A percentile compares a stretch with the other conserved stretches of the same genome.
phyloP scores from a whole-genome alignment of 2,329 filamentous ascomycete genomes.

The Talaromyces sp. region DNA sequence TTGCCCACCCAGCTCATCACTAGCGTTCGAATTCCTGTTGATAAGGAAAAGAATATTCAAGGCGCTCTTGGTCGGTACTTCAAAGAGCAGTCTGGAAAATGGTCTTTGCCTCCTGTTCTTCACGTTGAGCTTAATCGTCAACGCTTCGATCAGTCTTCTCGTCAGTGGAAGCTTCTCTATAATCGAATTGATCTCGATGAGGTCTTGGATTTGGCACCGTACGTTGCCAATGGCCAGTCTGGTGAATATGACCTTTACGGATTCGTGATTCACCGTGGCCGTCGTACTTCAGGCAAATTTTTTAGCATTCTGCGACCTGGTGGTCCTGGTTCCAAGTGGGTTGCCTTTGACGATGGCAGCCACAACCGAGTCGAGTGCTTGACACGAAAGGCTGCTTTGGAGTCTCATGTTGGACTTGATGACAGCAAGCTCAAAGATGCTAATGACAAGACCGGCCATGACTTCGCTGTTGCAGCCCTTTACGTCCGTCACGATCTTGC shows the following conservation, averaged over 20 bases:
- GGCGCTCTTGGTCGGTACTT: constrained; percentile 36
- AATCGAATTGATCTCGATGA: constrained; percentile 58
- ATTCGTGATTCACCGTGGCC: constrained; percentile 59
- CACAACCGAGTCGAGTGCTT: constrained; percentile 56
- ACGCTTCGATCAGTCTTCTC: constrained; percentile 51
- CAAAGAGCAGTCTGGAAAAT: constrained; percentile 34
- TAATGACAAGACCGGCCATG: constrained; percentile 42
- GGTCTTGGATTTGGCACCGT: constrained; percentile 45
- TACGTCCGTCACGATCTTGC: constrained; percentile 54
- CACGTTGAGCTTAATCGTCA: constrained; percentile 58
- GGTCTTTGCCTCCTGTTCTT: constrained; percentile 49
- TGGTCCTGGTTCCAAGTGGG: constrained; percentile 56
- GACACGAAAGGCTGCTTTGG: constrained; percentile 54
- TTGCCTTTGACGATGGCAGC: constrained; percentile 56
- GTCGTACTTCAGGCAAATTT: constrained; percentile 57
- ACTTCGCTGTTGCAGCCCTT: constrained; percentile 55
- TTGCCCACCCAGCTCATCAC: constrained; percentile 39
- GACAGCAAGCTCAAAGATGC: constrained; percentile 38
- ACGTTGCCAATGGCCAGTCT: constrained; percentile 32
- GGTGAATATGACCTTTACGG: constrained; percentile 57
- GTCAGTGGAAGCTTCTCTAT: constrained; percentile 57
- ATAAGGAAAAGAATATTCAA: constrained; percentile 36
- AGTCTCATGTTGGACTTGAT: constrained; percentile 49
- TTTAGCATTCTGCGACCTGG: constrained; percentile 59
- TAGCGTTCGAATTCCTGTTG: constrained; percentile 38